phyloP scores from a whole-genome alignment of 2,329 filamentous ascomycete species.

The Blastomyces parvus region DNA sequence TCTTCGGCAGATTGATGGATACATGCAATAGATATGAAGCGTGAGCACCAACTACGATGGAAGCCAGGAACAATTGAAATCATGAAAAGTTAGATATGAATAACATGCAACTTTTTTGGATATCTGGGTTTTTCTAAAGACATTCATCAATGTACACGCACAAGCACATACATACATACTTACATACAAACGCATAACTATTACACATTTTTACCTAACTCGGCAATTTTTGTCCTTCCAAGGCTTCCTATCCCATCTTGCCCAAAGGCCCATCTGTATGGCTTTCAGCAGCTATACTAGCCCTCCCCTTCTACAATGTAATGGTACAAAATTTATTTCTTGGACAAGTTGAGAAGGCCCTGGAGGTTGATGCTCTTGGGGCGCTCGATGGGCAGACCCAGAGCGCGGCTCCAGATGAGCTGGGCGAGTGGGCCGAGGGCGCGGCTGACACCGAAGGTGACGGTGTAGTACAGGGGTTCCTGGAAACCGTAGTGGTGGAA shows the following conservation, averaged over 20 bases:
- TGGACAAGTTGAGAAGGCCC: slow-evolving; percentile 82
- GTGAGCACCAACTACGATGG: background rate
- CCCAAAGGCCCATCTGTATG: background rate
- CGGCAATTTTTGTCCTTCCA: background rate
- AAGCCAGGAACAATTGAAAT: too few species aligned
- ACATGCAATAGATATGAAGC: too few species aligned
- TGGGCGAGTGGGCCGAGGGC: slow-evolving; percentile 82
- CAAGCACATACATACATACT: background rate
- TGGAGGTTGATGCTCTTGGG: slow-evolving; percentile 95
- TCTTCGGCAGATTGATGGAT: too few species aligned
- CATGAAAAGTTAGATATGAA: background rate
- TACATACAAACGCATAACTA: background rate
- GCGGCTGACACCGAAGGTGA: slow-evolving; percentile 57
- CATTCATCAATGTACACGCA: background rate
- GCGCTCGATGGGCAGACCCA: slow-evolving; percentile 91
- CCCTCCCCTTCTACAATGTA: background rate
- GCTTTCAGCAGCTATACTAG: background rate
- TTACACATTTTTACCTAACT: too few species aligned
- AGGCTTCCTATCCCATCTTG: too few species aligned
- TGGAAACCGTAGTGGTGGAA: slow-evolving; percentile 98
- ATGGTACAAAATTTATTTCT: slow-evolving; percentile 59
- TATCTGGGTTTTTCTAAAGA: background rate
- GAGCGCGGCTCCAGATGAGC: slow-evolving; percentile 87
- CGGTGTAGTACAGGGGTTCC: slow-evolving; percentile 89
- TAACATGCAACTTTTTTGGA: background rate